Base-by-base conservation (phyloP, 2,329 filamentous ascomycete species). In the Fusarium sp. region DNA sequence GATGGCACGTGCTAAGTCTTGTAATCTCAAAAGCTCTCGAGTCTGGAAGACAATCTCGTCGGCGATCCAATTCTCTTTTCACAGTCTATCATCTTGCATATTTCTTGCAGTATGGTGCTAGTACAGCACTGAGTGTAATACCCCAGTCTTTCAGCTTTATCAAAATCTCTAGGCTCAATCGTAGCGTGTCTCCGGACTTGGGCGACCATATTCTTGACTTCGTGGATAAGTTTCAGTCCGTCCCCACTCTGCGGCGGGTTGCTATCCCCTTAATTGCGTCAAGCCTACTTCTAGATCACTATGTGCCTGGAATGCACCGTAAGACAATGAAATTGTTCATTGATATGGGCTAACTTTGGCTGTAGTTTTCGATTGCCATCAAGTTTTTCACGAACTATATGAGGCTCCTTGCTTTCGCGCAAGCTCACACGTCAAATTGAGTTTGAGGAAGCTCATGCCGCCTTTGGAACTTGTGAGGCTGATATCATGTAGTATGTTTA, bases 241-340 rank as follows among this genome's bases (percentile, higher is more conserved):
- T 59, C 20, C 48, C 48, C n/a, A 38, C 53, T 9, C 23, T 70
- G 6, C 57, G 55, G n/a, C 37, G 26, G 15, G 47, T 63, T n/a
- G 67, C 57, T 28, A 43, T 68, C 18, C 57, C 67, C 18, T 23
- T 65, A 23, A 54, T 68, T 33, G 67, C 67, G 9, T 70, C 64
- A n/a, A 65, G 67, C 39, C 38, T 68, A 6, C 48, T 70, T 10
- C 42, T 70, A 21, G 64, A 70, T 46, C 60, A 70, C 59, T 70
- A 68, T 31, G 42, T 57, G n/a, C 67, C 57, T 28, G 49, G 48
- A 5, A 70, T 70, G 67, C 67, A 70, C 53, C 33, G 67, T 70
- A 58, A 42, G 67, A n/a, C 15, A 42, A n/a, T 26, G 23, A 15
- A 31, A 41, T 6, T 29, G 8, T 52, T 41, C 28, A 31, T 6